Conservation (phyloP, 164 flowering plant species). For the Umbilicus rupestris region DNA sequence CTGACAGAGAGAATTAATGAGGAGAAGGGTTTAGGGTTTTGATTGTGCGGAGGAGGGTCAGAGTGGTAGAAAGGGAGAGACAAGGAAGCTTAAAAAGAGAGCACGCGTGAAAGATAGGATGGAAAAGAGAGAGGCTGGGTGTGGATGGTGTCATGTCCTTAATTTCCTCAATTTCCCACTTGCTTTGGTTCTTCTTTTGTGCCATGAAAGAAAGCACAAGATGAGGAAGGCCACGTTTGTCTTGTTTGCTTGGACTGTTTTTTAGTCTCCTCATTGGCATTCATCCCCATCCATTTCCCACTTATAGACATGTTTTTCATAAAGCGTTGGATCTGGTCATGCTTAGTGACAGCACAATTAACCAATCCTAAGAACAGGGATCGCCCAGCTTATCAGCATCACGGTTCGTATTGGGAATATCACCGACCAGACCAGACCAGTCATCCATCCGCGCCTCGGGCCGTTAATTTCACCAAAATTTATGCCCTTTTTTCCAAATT, state of each 20-base stretch:
- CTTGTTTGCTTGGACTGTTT: no score
- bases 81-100: constrained; percentile 5
- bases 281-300: background rate
- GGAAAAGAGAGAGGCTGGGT: background rate
- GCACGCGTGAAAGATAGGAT: constrained; percentile 7
- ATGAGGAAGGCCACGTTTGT: no score
- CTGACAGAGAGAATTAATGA: no score
- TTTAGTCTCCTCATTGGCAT: background rate
- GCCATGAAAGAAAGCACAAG: background rate
- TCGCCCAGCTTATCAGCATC: background rate
- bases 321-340: background rate
- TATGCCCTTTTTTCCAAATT: no score
- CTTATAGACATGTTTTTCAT: background rate
- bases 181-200: background rate
- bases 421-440: background rate
- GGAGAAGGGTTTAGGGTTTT: no score
- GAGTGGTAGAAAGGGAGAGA: background rate
- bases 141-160: background rate
- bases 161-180: constrained; percentile 8
- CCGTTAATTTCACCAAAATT: no score
- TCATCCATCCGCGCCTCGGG: background rate
- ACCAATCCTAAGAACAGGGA: background rate
- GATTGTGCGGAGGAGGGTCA: no score
- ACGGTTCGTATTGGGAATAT: background rate
- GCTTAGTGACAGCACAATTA: constrained; percentile 2